These are phyloP conservation scores for Clitocybe nebularis DNA, from an alignment of 1,284 basidiomycete species.

Conservation along the genomic window DNA sequence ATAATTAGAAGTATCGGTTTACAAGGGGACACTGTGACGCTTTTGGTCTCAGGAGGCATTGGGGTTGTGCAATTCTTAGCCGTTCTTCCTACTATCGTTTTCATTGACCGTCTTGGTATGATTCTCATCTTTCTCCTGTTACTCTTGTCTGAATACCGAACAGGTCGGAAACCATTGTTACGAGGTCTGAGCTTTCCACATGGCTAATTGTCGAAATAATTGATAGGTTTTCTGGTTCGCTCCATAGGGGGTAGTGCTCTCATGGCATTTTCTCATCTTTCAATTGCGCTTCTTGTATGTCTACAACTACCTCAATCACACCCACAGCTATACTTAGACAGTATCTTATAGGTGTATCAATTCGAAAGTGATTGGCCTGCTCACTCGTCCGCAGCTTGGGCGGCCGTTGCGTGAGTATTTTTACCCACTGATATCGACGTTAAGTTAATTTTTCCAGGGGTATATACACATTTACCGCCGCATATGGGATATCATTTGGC, in stretches of 20 bases:
- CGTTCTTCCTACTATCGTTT: conserved; percentile 69
- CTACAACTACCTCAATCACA: too few relatives aligned
- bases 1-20: conserved; percentile 65
- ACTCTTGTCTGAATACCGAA: background rate
- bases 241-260: conserved; percentile 56
- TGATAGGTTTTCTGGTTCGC: too few relatives aligned
- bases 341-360: conserved; percentile 49
- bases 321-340: too few relatives aligned
- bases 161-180: conserved; percentile 63
- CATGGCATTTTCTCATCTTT: conserved; percentile 72
- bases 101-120: conserved; percentile 71
- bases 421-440: too few relatives aligned
- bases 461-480: conserved; percentile 76
- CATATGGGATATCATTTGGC: conserved; percentile 81
- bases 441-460: conserved; percentile 33
- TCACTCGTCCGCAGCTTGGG: conserved; percentile 57
- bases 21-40: conserved; percentile 42
- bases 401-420: conserved; percentile 52
- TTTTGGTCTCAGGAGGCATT: conserved; percentile 72
- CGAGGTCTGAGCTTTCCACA: conserved; percentile 43
- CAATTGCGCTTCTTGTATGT: conserved; percentile 63
- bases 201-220: too few relatives aligned
- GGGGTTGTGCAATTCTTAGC: conserved; percentile 77
- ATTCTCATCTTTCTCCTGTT: conserved; percentile 6
- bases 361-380: conserved; percentile 53